Percentiles rank a stretch among this genome's conserved stretches.
phyloP scores from a whole-genome alignment of 768 basidiomycete genomes.

The Leucocoprinus leucothites region DNA sequence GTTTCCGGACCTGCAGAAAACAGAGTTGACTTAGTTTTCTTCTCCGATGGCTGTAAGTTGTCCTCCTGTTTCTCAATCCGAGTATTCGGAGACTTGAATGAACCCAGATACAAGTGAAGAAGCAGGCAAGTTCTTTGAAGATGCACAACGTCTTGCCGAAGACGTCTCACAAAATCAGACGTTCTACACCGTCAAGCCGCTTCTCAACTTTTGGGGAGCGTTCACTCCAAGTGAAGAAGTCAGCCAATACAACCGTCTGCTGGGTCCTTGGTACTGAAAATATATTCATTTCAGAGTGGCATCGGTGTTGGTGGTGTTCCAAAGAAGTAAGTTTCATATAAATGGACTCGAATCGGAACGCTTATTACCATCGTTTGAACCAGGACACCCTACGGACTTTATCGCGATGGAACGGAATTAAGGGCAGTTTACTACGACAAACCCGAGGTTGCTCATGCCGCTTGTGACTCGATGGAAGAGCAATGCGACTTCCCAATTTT shows the following conservation, averaged over 20 bases:
- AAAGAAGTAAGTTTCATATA: slow-evolving; percentile 50
- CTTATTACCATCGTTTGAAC: not conserved
- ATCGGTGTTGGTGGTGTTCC: slow-evolving; percentile 65
- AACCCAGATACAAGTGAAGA: slow-evolving; percentile 52
- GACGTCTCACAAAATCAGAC: slow-evolving; percentile 75
- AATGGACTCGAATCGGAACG: not conserved
- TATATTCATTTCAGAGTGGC: slow-evolving; percentile 52
- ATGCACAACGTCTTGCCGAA: slow-evolving; percentile 61
- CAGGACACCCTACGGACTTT: slow-evolving; percentile 75
- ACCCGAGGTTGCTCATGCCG: slow-evolving; percentile 63
- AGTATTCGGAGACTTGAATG: not conserved
- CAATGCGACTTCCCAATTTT: slow-evolving; percentile 76
- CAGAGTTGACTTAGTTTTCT: slow-evolving; percentile 74
- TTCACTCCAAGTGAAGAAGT: slow-evolving; percentile 77
- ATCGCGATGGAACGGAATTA: slow-evolving; percentile 75
- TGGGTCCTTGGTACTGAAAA: not conserved
- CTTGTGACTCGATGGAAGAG: slow-evolving; percentile 59
- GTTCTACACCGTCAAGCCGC: slow-evolving; percentile 69
- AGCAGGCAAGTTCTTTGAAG: slow-evolving; percentile 58
- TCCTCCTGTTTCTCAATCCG: not conserved
- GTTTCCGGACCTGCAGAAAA: slow-evolving; percentile 61
- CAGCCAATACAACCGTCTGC: slow-evolving; percentile 2
- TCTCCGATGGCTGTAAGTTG: slow-evolving; percentile 71
- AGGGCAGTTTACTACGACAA: slow-evolving; percentile 70
- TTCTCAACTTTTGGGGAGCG: slow-evolving; percentile 81